Base-by-base conservation (phyloP, 305 asterid species). In the Stenogyne calaminthoides region DNA sequence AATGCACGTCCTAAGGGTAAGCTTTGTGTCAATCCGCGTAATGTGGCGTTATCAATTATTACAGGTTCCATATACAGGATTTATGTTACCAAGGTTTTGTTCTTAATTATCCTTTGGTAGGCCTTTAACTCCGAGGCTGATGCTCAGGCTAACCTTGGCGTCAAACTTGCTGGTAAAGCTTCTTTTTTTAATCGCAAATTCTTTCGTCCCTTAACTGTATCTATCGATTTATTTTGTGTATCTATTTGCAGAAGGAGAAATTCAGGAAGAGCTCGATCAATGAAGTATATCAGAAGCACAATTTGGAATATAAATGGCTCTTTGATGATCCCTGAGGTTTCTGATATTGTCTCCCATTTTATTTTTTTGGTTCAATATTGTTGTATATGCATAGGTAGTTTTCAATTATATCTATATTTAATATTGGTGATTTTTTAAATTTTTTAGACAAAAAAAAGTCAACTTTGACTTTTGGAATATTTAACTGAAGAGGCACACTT, bases 51-150 rank as follows among this genome's bases (percentile, higher is more conserved):
- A 37, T 49, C 27, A 18, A 54, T 9, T 55, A 9, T 19, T 55
- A 49, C 22, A 7, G n/a, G 16, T 57, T n/a, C 18, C 65, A 40
- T 19, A 59, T 20, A 27, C 27, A 1, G 18, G 37, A 27, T 27
- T 27, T 6, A 34, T 8, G 12, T 59, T 7, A 7, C 55, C 6
- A 14, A 32, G 7, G 4, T 4, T 32, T 32, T 32, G 36, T 32
- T 3, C 36, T 32, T n/a, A 2, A 10, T 22, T 70, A 37, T 72
- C 34, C 42, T 74, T 71, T 55, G 6, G 56, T 77, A 95, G 99
- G 93, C 85, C 77, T 85, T 80, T 11, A 95, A 95, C 84, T 84
- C 97, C 0, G 99, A 95, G 73, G 99, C 99, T 5, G 99, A 95
- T 87, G 89, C 84, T 75, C 99, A 89, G 80, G 99, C 99, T 39